Base-by-base conservation (phyloP, 2,329 filamentous ascomycete genomes). In the Lasiodiplodia gonubiensis region DNA sequence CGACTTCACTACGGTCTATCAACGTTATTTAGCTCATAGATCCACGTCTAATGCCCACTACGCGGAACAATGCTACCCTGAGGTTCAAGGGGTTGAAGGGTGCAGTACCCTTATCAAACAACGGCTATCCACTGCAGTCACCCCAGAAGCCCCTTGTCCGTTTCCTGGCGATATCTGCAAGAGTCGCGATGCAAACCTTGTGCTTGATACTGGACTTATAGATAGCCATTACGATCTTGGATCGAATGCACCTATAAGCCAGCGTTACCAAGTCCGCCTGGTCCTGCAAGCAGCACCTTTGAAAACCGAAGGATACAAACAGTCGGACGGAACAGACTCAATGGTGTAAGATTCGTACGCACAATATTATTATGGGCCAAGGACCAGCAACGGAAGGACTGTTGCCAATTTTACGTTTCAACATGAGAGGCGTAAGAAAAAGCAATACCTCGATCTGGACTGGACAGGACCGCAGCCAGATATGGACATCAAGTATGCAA, bases 191-290 rank as follows among this genome's bases (percentile, higher is more conserved):
- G 67, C 67, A 0, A 72, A 73, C n/a, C 46, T 74, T 2, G 54
- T 70, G 11, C 37, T 76, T 30, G 73, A 76, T 53, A 72, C 72
- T 2, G 74, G 74, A 1, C 67, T 68, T 30, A 49, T 75, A 2
- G 68, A 75, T 60, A 73, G 70, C 52, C 67, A 71, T 23, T 7
- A 69, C 1, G 27, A 27, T 27, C 68, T 76, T 2, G 74, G 74
- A 10, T 70, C 75, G 60, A 76, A 76, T 39, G 51, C 70, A 1
- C 68, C 71, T 2, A 70, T 71, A 2, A 59, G 68, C 6, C 46
- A 72, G 6, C 70, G 71, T 4, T 74, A 74, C 30, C 14, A 14
- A 14, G 3, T 27, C 21, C 25, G 52, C 25, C 4, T 12, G 16
- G 12, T 7, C 14, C 16, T 39, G 14, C 23, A 21, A 57, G 18